Evolutionary conservation across 352 stramenopile genomes (phyloP).

Genomic region (Phytophthora litchii): DNA sequence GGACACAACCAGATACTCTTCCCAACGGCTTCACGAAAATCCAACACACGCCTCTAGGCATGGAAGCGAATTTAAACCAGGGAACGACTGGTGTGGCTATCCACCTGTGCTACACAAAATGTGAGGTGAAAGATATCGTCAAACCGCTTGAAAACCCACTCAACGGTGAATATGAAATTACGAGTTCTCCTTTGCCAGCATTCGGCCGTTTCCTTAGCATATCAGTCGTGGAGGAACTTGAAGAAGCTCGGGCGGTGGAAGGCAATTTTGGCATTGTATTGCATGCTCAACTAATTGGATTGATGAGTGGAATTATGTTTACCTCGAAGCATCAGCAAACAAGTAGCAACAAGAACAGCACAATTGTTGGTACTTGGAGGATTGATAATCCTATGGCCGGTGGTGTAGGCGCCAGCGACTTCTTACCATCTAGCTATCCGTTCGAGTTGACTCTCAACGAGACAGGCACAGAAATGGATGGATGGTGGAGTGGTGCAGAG

Average conservation of each 20-base stretch:
- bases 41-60: slow-evolving; percentile 83
- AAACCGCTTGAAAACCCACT: slow-evolving; percentile 64
- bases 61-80: slow-evolving; percentile 89
- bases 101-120: slow-evolving; percentile 76
- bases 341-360: slow-evolving; percentile 30
- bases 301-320: slow-evolving; percentile 65
- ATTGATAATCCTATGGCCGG: slow-evolving; percentile 42
- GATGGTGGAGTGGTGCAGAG: slow-evolving; percentile 78
- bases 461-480: slow-evolving; percentile 55
- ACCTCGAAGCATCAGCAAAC: slow-evolving; percentile 32
- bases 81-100: slow-evolving; percentile 77
- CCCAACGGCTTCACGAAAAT: slow-evolving; percentile 83
- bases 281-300: slow-evolving; percentile 62
- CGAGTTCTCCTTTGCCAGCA: slow-evolving; percentile 37
- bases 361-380: slow-evolving; percentile 72
- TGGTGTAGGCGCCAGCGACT: slow-evolving; percentile 48
- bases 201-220: slow-evolving; percentile 69
- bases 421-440: slow-evolving; percentile 68
- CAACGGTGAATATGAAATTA: slow-evolving; percentile 86
- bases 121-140: slow-evolving; percentile 51
- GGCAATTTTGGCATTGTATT: slow-evolving; percentile 81
- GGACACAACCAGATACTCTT: slow-evolving; percentile 58
- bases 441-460: slow-evolving; percentile 74
- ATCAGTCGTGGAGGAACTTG: slow-evolving; percentile 59
- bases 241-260: slow-evolving; percentile 53